Conservation (phyloP, 148 eudicot genomes). For the Salicornia ramosissima region DNA sequence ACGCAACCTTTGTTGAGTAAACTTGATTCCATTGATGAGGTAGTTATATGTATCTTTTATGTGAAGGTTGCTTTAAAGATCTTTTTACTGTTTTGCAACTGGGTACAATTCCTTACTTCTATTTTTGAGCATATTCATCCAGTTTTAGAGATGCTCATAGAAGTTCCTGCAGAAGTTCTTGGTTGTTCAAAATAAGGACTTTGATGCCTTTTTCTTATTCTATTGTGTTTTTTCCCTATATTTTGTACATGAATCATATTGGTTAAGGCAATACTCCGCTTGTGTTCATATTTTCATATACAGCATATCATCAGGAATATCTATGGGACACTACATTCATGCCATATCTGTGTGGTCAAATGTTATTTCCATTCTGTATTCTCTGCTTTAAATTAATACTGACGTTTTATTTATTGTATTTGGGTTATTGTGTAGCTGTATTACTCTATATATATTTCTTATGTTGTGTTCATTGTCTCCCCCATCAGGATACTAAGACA, state of each 20-base stretch:
- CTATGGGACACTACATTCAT: neutral
- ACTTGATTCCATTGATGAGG: slow-evolving; percentile 26
- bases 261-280: neutral
- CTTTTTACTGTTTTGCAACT: neutral
- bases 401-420: neutral
- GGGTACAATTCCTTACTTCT: neutral
- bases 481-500: slow-evolving; percentile 16
- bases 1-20: slow-evolving; percentile 39
- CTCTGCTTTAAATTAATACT: neutral
- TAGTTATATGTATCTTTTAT: slow-evolving; percentile 21
- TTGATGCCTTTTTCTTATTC: neutral
- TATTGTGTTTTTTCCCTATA: too few relatives aligned
- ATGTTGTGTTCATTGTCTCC: neutral
- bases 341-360: neutral
- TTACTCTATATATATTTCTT: neutral
- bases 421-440: neutral
- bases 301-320: neutral
- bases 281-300: neutral
- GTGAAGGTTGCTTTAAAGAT: slow-evolving; percentile 20
- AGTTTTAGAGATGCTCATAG: neutral
- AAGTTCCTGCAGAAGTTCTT: neutral
- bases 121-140: neutral
- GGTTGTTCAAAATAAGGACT: neutral
- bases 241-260: neutral
- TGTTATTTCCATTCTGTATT: neutral